These are phyloP conservation scores for Herpetomonas samuelpessoai DNA, from an alignment of 208 protist genomes.

Conservation along the genomic window DNA sequence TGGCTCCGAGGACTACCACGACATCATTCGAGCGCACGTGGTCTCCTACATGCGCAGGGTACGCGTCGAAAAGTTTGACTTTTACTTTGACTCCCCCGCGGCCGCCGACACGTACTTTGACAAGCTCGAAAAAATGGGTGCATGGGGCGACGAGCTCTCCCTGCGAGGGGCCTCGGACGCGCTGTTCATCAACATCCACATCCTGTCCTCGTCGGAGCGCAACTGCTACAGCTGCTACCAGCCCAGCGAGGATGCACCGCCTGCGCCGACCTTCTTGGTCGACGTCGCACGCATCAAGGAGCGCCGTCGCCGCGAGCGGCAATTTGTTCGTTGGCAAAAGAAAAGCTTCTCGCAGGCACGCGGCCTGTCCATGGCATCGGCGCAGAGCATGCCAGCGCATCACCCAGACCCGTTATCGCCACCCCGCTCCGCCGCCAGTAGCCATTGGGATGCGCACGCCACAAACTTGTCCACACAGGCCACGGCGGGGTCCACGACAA, in stretches of 20 bases:
- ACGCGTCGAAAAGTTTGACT: slow-evolving; percentile 66
- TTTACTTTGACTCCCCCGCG: slow-evolving; percentile 65
- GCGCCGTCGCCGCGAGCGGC: slow-evolving; percentile 20
- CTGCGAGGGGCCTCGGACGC: slow-evolving; percentile 81
- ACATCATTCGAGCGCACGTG: slow-evolving; percentile 70
- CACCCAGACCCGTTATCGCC: not conserved
- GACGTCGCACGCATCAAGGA: slow-evolving; percentile 47
- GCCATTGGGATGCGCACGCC: not conserved
- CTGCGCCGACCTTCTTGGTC: slow-evolving; percentile 69
- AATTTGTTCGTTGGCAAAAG: slow-evolving; percentile 12
- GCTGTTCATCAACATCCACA: slow-evolving; percentile 81
- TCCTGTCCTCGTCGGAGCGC: slow-evolving; percentile 72
- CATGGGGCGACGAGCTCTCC: slow-evolving; percentile 88
- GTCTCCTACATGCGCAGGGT: slow-evolving; percentile 81
- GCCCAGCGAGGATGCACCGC: slow-evolving; percentile 46
- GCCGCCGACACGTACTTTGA: slow-evolving; percentile 70
- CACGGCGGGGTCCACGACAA: not conserved
- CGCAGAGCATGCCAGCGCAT: no score
- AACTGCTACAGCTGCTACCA: slow-evolving; percentile 85
- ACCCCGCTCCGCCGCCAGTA: no score
- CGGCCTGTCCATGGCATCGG: not conserved
- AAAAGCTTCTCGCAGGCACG: not conserved
- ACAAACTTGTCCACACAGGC: not conserved
- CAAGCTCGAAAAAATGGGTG: slow-evolving; percentile 42
- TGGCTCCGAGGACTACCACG: slow-evolving; percentile 78